These are phyloP conservation scores for Onygenales sp. DNA, from an alignment of 2,329 filamentous ascomycete species.

Conservation along the genomic window DNA sequence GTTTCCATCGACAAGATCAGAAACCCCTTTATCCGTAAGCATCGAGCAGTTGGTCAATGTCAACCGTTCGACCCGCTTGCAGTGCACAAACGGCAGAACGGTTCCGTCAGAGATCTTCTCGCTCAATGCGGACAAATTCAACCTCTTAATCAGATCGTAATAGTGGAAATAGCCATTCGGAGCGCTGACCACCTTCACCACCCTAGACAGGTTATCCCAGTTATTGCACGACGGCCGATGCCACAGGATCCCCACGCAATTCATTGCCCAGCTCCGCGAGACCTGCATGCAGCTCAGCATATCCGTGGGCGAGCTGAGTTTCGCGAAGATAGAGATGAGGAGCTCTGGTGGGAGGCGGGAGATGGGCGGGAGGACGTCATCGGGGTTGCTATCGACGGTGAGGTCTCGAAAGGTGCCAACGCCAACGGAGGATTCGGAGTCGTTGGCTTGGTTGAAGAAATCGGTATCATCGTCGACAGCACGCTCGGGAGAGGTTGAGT, in stretches of 20 bases:
- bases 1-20: constrained; percentile 69
- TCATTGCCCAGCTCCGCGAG: constrained; percentile 87
- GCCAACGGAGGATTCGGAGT: constrained; percentile 85
- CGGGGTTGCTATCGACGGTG: constrained; percentile 48
- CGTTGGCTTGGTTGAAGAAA: constrained; percentile 76
- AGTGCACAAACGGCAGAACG: constrained; percentile 67
- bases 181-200: constrained; percentile 67
- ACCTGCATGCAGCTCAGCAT: constrained; percentile 84
- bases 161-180: constrained; percentile 79
- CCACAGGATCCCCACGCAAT: constrained; percentile 89
- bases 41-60: constrained; percentile 84
- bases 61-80: constrained; percentile 83
- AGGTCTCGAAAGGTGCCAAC: constrained; percentile 68
- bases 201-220: constrained; percentile 70
- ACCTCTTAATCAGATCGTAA: constrained; percentile 76
- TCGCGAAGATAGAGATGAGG: constrained; percentile 83
- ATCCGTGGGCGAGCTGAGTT: constrained; percentile 65
- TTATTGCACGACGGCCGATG: constrained; percentile 84
- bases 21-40: constrained; percentile 75
- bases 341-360: constrained; percentile 86
- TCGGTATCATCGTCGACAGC: constrained; percentile 83
- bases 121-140: constrained; percentile 77
- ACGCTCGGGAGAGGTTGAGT: constrained; percentile 13
- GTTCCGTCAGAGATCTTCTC: constrained; percentile 80
- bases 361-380: constrained; percentile 48